phyloP scores from a whole-genome alignment of 1,139 yeast species.

The Candida sp. region DNA sequence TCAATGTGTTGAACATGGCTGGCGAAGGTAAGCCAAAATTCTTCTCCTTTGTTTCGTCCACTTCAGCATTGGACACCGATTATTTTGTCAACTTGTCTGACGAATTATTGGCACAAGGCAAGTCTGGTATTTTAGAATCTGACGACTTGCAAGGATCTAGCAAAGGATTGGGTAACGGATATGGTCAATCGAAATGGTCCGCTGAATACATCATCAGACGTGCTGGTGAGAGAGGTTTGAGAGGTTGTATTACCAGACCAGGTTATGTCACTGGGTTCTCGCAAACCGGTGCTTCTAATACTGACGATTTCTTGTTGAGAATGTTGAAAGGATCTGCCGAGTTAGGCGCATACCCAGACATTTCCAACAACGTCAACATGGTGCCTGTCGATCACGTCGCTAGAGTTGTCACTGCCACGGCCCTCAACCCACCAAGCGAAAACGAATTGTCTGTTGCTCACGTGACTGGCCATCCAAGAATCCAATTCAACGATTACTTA shows the following conservation, averaged over 20 bases:
- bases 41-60: conserved; percentile 93
- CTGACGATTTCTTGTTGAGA: conserved; percentile 94
- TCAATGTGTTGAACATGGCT: conserved; percentile 84
- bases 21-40: conserved; percentile 81
- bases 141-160: conserved; percentile 86
- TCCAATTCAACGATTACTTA: conserved; percentile 76
- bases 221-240: conserved; percentile 87
- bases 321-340: conserved; percentile 95
- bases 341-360: conserved; percentile 84
- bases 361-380: conserved; percentile 88
- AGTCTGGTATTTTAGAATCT: conserved; percentile 74
- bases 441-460: conserved; percentile 76
- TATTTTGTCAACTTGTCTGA: conserved; percentile 82
- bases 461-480: conserved; percentile 97
- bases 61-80: conserved; percentile 89
- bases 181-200: conserved; percentile 98
- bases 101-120: conserved; percentile 63
- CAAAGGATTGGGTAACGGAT: conserved; percentile 85
- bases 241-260: conserved; percentile 92
- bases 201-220: conserved; percentile 87
- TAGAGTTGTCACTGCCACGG: conserved; percentile 82
- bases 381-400: conserved; percentile 99
- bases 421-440: conserved; percentile 71
- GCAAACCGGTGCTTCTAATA: conserved; percentile 83
- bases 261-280: conserved; percentile 95